These are phyloP conservation scores for Cochlearia excelsa DNA, from an alignment of 345 rosid genomes.

Conservation along the genomic window DNA sequence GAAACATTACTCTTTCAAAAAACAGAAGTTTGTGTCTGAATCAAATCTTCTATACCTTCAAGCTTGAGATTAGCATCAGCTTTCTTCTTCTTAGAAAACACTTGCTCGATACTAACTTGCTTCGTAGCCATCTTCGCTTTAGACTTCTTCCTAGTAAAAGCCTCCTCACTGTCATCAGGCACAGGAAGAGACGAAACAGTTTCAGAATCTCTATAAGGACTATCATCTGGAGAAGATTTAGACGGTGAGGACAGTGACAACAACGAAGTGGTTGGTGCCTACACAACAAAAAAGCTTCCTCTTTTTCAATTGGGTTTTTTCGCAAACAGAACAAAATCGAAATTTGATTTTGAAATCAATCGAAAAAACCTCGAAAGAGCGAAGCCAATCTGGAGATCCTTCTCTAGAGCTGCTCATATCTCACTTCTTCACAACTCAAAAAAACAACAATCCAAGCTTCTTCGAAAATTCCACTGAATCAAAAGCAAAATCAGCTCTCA, in stretches of 20 bases:
- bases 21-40: too few species aligned
- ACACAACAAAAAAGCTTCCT: constrained; percentile 25
- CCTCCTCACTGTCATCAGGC: constrained; percentile 19
- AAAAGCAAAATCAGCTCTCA: constrained; percentile 1
- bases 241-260: constrained; percentile 58
- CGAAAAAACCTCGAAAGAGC: constrained; percentile 53
- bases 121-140: constrained; percentile 34
- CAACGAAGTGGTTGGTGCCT: constrained; percentile 57
- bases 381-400: constrained; percentile 84
- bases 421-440: constrained; percentile 17
- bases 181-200: constrained; percentile 31
- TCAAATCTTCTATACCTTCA: constrained; percentile 34
- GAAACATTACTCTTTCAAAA: background rate
- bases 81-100: constrained; percentile 39
- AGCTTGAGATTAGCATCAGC: constrained; percentile 19
- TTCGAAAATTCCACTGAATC: constrained; percentile 5
- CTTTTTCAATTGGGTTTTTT: constrained; percentile 1
- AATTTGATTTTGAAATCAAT: background rate
- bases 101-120: constrained; percentile 29
- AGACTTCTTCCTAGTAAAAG: constrained; percentile 29
- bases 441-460: constrained; percentile 13
- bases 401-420: constrained; percentile 68
- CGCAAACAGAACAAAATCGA: background rate
- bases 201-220: constrained; percentile 37
- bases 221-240: constrained; percentile 42